Base-by-base conservation (phyloP, 192 early-diverging fungal species). In the Chytriomyces sp. region DNA sequence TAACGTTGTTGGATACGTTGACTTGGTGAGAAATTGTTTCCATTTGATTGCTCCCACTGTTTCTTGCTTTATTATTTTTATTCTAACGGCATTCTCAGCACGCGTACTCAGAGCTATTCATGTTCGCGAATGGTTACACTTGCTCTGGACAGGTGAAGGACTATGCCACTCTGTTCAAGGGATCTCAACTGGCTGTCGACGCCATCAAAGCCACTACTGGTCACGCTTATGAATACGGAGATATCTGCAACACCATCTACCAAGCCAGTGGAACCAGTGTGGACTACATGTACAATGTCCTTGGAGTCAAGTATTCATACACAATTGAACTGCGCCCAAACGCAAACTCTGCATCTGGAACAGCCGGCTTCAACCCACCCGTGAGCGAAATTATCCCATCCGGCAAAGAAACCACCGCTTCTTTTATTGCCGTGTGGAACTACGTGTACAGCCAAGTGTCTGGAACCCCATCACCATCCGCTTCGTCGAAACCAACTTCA, bases 21-120 rank as follows among this genome's bases (percentile, higher is more conserved):
- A 81, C 48, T 84, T 86, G 10, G 64, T 35, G 28, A 35, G 35
- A 20, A 45, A n/a, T 72, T 28, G 7, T 43, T 43, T 46, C n/a
- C 13, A 10, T 50, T 50, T 50, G 45, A 8, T 72, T n/a, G 53
- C 13, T 57, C 35, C 35, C 35, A 67, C 46, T 57, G 43, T 64
- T 64, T 60, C 45, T 47, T 62, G 23, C 13, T 44, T 44, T 2
- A 49, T 23, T 45, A 5, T 62, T 9, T 71, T 44, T 18, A 16
- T 11, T 44, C 16, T 11, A 61, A 13, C 13, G 23, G 45, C 45
- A 28, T 73, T 74, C 75, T 46, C 80, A 88, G 62, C 87, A 90
- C 72, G 76, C 79, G 3, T 90, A 86, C 81, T 86, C 85, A 16
- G 86, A 90, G 73, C 73, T 88, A 28, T 89, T 86, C 82, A 86